Evolutionary conservation across 2,329 filamentous ascomycete species (phyloP), one percentile per base, ranked within the genome.

Genomic region (Pseudogymnoascus sp.): DNA sequence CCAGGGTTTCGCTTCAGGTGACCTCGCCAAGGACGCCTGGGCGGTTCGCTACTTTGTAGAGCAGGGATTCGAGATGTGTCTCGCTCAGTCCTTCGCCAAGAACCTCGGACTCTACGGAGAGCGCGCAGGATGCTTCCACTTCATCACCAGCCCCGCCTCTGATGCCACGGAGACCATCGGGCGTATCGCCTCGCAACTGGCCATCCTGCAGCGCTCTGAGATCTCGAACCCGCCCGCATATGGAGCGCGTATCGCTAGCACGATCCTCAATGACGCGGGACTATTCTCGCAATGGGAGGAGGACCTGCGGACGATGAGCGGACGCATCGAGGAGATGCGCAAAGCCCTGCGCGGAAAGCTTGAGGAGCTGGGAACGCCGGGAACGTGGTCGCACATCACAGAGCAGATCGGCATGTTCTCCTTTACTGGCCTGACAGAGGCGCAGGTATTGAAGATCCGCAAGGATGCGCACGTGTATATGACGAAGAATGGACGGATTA

Each of bases 401-500:
- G 89, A 95, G 69, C 94, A 99, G 81, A 99, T 99, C 71, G 94
- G 94, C 77, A 99, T 99, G 94, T 99, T 99, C 77, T 92, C 87
- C 73, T 99, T 95, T 74, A 95, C 90, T 0, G 90, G 90, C 10
- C 75, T 95, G 71, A 82, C 73, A 10, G 88, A 91, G 75, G 71
- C 82, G 63, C 89, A 94, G 72, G 89, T 92, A 6, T 67, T 81
- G 66, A 84, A 83, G 75, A 76, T 94, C 63, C 81, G 86, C 58
- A 78, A 83, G 63, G 82, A 89, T 57, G 82, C 79, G 62, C 89
- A 94, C 73, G 80, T 94, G 59, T 94, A 94, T 76, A 92, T 92
- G 83, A 97, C 92, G 66, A 96, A 96, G 83, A 99, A 99, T 71
- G 94, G 94, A 19, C 88, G 94, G 56, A 96, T 97, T 75, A 95